Evolutionary conservation across 768 basidiomycete genomes (phyloP), one percentile per base, ranked within the genome.

Genomic region (Pulveroboletus sp.): DNA sequence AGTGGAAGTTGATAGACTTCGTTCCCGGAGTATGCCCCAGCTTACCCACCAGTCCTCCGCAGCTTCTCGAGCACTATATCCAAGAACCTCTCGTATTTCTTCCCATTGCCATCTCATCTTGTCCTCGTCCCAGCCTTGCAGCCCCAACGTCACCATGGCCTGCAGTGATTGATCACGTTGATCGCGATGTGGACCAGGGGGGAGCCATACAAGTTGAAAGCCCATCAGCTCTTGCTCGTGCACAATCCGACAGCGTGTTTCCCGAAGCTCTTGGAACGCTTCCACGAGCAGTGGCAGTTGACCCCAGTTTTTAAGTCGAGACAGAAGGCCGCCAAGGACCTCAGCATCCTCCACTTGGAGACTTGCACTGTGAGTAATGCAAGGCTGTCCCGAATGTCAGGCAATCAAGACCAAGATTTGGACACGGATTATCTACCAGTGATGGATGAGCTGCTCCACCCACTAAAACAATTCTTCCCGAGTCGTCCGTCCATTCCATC

Each of bases 11-110:
- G 56, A 43, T 43, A 45, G 44, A 38, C 70, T 69, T 35, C 69
- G 55, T 57, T 76, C 68, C 33, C 69, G 66, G 50, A 77, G 64
- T 14, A 68, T 54, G 2, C 78, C 78, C 77, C 75, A 79, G 37
- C 72, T 76, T 12, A 74, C 74, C 80, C 79, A 84, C 79, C 78
- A 83, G 58, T 81, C 77, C 47, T 79, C 78, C 11, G 75, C 80
- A 47, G 71, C 71, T 49, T 83, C 80, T 21, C 64, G 69, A n/a
- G 79, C 72, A 57, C 76, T 74, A 52, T 79, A 76, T 28, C 68
- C 63, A 50, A 75, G 76, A 55, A 81, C 60, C 26, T 67, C 70
- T 37, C 78, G 61, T 51, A 80, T 73, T 39, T 71, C 70, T 51
- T 78, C 79, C 75, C 80, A 82, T 49, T 78, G 68, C 47, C 65